phyloP scores from a whole-genome alignment of 1,284 basidiomycete species.

The Pseudozyma flocculosa region DNA sequence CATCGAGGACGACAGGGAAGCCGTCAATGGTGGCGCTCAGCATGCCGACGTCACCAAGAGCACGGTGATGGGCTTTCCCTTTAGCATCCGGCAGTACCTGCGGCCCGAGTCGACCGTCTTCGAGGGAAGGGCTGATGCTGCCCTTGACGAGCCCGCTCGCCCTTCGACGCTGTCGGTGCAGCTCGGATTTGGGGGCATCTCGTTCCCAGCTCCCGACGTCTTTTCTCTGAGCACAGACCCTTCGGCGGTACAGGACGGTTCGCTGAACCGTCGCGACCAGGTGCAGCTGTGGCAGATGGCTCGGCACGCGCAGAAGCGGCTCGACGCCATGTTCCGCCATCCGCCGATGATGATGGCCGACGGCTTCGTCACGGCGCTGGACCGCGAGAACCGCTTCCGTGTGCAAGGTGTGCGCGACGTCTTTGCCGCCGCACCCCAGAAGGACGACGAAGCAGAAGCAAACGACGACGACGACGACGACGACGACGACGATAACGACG shows the following conservation, averaged over 20 bases:
- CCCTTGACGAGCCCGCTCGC: too few relatives aligned
- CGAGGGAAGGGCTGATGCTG: too few relatives aligned
- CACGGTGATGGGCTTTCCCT: slow-evolving; percentile 33
- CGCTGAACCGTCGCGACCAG: slow-evolving; percentile 7
- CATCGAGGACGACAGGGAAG: too few relatives aligned
- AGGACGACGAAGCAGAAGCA: too few relatives aligned
- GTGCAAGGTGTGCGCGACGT: slow-evolving; percentile 31
- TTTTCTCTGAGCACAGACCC: too few relatives aligned
- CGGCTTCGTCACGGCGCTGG: slow-evolving; percentile 21
- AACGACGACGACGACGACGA: slow-evolving; percentile 14
- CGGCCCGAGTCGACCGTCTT: slow-evolving; percentile 9
- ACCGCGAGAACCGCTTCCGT: slow-evolving; percentile 28
- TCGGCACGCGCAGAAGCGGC: slow-evolving; percentile 25
- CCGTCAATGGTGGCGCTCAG: background rate
- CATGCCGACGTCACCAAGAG: background rate
- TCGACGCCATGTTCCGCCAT: slow-evolving; percentile 21
- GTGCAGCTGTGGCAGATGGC: slow-evolving; percentile 29
- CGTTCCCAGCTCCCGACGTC: slow-evolving; percentile 18
- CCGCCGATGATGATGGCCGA: slow-evolving; percentile 30
- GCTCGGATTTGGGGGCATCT: slow-evolving; percentile 24
- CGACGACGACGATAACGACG: slow-evolving; percentile 14
- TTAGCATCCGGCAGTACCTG: slow-evolving; percentile 18
- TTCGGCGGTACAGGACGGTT: too few relatives aligned
- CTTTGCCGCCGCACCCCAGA: background rate
- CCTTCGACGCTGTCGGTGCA: slow-evolving; percentile 21